Conservation (phyloP, 768 basidiomycete species). For the Mycena crocata region DNA sequence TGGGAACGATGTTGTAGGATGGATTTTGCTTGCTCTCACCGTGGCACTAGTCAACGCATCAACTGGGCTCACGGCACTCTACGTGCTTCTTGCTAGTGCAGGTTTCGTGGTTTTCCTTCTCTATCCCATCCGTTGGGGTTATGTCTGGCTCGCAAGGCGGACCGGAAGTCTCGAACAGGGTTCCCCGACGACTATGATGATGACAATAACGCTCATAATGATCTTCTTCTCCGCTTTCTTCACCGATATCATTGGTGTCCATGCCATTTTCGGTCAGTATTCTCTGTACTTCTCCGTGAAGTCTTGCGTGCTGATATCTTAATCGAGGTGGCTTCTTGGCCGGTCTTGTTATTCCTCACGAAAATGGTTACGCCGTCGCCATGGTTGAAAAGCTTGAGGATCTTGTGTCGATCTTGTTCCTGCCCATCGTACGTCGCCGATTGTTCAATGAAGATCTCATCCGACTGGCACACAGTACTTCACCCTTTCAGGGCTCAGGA, state of each 20-base stretch:
- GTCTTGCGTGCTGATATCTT: conserved; percentile 27
- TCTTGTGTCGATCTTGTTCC: conserved; percentile 78
- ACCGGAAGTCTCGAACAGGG: conserved; percentile 81
- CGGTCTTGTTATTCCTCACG: conserved; percentile 85
- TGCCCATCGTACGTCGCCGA: conserved; percentile 72
- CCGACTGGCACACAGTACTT: no score
- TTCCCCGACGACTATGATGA: conserved; percentile 78
- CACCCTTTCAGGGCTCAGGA: conserved; percentile 79
- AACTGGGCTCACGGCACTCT: conserved; percentile 80
- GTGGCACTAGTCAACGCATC: conserved; percentile 88
- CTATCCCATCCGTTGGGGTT: conserved; percentile 72
- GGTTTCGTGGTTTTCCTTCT: conserved; percentile 77
- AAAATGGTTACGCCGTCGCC: conserved; percentile 84
- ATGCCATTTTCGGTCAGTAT: conserved; percentile 70
- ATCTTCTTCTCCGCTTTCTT: conserved; percentile 83
- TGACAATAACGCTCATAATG: conserved; percentile 82
- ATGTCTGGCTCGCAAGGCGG: conserved; percentile 71
- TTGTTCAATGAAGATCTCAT: no score
- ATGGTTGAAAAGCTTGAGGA: conserved; percentile 91
- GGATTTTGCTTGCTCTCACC: conserved; percentile 86
- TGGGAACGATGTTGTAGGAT: conserved; percentile 81
- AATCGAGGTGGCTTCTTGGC: conserved; percentile 80
- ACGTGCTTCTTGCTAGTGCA: conserved; percentile 75
- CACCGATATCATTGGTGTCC: conserved; percentile 88
- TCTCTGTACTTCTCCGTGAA: conserved; percentile 2